Evolutionary conservation across 306 rosid species (phyloP), one percentile per base, ranked within the genome.

Genomic region (Cajanus cajan): DNA sequence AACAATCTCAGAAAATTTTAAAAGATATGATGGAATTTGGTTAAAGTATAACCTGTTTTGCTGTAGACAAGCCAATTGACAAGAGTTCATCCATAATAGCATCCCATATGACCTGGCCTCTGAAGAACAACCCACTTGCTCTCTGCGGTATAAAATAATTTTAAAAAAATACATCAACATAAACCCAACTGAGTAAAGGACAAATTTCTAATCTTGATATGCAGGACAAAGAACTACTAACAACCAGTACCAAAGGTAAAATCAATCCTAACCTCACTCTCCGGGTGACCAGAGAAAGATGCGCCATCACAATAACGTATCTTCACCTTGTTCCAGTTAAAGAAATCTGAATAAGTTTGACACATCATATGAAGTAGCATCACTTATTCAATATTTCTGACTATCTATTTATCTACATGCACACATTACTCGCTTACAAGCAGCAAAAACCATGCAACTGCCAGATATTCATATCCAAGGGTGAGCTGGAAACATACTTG

Each of bases 91-190:
- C 88, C 87, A 93, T 89, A 68, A 91, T 43, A 50, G 86, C 90
- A 86, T 91, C 94, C 97, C 99, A 96, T 66, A 93, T 91, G 84
- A 89, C 85, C 86, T 96, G 96, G 71, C 99, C 99, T 88, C 99
- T 90, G 85, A 96, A 96, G 80, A 87, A 85, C 83, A 89, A 87
- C 61, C 52, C 51, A 21, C 78, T 70, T 75, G 88, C 94, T 77
- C 79, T 80, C 93, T 89, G 81, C 39, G 16, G 64, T 68, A 78
- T 39, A 71, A 39, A 76, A 58, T 68, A 45, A 34, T 44, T 73
- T 68, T 8, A n/a, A 77, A 14, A 13, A 63, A 77, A 13, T 8
- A 69, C 52, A 76, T 39, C 7, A 67, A 25, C 50, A 77, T 41
- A 19, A 71, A 76, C 57, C 41, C 11, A 71, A 71, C 50, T 19